Percentiles rank a stretch among this genome's conserved stretches.
Evolutionary conservation across 805 yeast genomes (phyloP).

Genomic region (Candida sithepensis): DNA sequence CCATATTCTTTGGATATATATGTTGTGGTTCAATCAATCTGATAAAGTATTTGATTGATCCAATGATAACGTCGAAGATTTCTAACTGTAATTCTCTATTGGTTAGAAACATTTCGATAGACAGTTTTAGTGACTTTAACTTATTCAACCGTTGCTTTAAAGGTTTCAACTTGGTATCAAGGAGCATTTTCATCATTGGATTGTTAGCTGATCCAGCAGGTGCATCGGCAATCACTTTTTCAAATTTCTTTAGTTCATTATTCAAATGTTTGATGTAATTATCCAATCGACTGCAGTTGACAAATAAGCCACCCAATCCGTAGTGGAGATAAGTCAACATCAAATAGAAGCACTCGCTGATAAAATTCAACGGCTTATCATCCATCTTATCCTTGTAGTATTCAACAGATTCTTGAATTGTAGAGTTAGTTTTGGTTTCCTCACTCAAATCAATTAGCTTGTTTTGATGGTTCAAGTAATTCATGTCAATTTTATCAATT

Average conservation of each 20-base stretch:
- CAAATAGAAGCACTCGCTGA: constrained; percentile 85
- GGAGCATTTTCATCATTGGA: constrained; percentile 28
- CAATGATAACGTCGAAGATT: constrained; percentile 72
- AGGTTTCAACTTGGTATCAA: constrained; percentile 27
- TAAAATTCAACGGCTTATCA: constrained; percentile 58
- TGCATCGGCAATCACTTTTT: constrained; percentile 30
- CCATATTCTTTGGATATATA: constrained; percentile 45
- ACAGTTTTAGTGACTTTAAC: constrained; percentile 45
- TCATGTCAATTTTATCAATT: constrained; percentile 70
- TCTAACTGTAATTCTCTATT: constrained; percentile 57
- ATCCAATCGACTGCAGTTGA: constrained; percentile 52
- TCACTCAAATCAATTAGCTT: constrained; percentile 63
- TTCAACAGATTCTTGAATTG: constrained; percentile 63
- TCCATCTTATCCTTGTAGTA: constrained; percentile 42
- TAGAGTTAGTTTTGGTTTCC: constrained; percentile 81
- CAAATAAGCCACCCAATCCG: constrained; percentile 79
- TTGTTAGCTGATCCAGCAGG: constrained; percentile 14
- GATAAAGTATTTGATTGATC: constrained; percentile 68
- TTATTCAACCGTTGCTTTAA: constrained; percentile 32
- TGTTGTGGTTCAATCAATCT: constrained; percentile 73
- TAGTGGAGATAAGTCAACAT: constrained; percentile 78
- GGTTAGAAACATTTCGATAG: constrained; percentile 61
- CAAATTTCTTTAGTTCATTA: constrained; percentile 52
- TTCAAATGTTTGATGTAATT: constrained; percentile 45
- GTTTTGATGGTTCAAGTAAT: constrained; percentile 55